Base-by-base conservation (phyloP, 179 eudicot genomes). In the Pouteria campechiana region DNA sequence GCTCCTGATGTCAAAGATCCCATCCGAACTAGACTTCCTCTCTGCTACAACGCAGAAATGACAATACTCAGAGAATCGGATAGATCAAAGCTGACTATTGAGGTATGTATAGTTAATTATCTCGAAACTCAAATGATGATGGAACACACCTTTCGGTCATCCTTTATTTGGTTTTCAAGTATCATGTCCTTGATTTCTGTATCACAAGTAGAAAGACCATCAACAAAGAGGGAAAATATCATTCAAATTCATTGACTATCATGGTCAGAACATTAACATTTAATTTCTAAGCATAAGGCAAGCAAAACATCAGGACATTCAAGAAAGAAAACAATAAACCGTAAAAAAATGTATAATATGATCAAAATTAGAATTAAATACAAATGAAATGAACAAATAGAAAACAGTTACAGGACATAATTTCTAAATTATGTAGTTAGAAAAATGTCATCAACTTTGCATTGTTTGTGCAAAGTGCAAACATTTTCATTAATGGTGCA, bases 1-100 rank as follows among this genome's bases (percentile, higher is more conserved):
- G 50, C 64, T 44, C 60, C 36, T 28, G 79, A 65, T 17, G 66
- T 57, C 30, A 54, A 52, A 9, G 79, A 73, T 54, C 73, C 75
- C 61, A 57, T 50, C 40, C 73, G 69, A 54, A 61, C 61, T 24
- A 73, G 58, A 18, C 59, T 49, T 56, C 48, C 52, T 41, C 61
- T 65, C 58, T 41, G 66, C 62, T 33, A 49, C 44, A 39, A 14
- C 37, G 15, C 15, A 19, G 48, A 10, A 46, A 17, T 3, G 0
- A 49, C 43, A 37, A 3, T 53, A 31, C 10, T 37, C 56, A 20
- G 6, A 37, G 16, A 4, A 15, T 15, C 13, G 14, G 37, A 17
- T 9, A 7, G 0, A 2, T 16, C 31, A 22, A 17, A 34, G 16
- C 2, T 24, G 23, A 21, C 8, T 5, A 25, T 1, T 24, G 33